Evolutionary conservation across 306 rosid species (phyloP).

Genomic region (Coriaria nepalensis): DNA sequence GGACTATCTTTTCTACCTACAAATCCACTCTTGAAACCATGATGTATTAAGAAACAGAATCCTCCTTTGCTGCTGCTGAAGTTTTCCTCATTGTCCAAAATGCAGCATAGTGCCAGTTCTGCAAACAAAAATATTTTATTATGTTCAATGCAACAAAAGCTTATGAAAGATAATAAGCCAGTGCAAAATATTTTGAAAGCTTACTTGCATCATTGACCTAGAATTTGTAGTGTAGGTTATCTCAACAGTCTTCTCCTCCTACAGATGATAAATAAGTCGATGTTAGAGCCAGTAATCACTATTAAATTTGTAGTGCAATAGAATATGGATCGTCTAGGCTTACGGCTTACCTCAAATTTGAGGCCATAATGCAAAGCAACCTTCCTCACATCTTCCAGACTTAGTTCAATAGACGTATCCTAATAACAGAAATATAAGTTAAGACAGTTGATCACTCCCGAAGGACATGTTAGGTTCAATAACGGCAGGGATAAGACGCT

Average conservation of each 20-base stretch:
- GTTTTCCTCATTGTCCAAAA: slow-evolving; percentile 86
- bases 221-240: slow-evolving; percentile 81
- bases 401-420: slow-evolving; percentile 92
- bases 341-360: slow-evolving; percentile 73
- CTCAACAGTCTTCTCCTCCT: slow-evolving; percentile 76
- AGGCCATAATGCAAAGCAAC: slow-evolving; percentile 72
- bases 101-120: slow-evolving; percentile 80
- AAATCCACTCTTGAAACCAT: too few species aligned
- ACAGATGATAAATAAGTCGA: slow-evolving; percentile 20
- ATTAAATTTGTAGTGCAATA: background rate
- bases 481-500: slow-evolving; percentile 15
- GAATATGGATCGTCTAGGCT: slow-evolving; percentile 11
- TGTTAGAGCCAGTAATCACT: background rate
- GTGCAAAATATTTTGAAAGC: slow-evolving; percentile 12
- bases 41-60: background rate
- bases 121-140: slow-evolving; percentile 21
- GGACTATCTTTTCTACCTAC: too few species aligned
- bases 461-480: background rate
- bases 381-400: slow-evolving; percentile 89
- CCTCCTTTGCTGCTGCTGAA: slow-evolving; percentile 19
- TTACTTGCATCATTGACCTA: slow-evolving; percentile 93
- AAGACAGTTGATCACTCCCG: background rate
- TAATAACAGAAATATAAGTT: slow-evolving; percentile 14
- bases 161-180: too few species aligned
- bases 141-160: slow-evolving; percentile 10